Percentiles rank a stretch among this genome's conserved stretches.
These are phyloP conservation scores for Sanghuangporus weigelae DNA, from an alignment of 1,284 basidiomycete genomes.

Conservation along the genomic window DNA sequence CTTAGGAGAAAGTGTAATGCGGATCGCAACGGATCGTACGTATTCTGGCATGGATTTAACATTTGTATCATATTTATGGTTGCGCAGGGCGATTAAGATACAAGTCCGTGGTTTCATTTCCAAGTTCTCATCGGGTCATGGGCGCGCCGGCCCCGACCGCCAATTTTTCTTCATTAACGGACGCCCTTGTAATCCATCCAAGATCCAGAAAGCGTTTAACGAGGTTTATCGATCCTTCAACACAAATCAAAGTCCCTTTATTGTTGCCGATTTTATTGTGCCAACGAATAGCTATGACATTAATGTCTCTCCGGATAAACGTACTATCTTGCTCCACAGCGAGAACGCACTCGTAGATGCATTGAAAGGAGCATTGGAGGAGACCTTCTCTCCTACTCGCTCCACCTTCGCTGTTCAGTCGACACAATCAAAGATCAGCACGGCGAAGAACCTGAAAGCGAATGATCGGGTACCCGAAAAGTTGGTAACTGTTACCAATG, in stretches of 20 bases:
- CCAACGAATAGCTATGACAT: constrained; percentile 76
- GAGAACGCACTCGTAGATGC: constrained; percentile 79
- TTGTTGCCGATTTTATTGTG: constrained; percentile 46
- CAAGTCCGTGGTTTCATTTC: constrained; percentile 73
- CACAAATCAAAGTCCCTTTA: constrained; percentile 68
- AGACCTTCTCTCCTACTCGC: constrained; percentile 58
- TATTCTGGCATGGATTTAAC: not conserved
- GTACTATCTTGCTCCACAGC: constrained; percentile 89
- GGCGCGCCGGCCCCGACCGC: constrained; percentile 75
- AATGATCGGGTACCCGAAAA: not conserved
- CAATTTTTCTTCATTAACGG: constrained; percentile 97
- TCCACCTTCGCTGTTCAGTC: constrained; percentile 60
- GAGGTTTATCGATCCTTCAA: constrained; percentile 81
- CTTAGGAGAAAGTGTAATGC: constrained; percentile 28
- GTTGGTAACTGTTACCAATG: not conserved
- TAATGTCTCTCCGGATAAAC: constrained; percentile 96
- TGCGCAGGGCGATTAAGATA: constrained; percentile 30
- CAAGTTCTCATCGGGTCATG: constrained; percentile 67
- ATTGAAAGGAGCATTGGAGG: constrained; percentile 65
- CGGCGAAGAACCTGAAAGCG: not conserved
- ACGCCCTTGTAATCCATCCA: constrained; percentile 77
- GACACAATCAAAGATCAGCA: constrained; percentile 12
- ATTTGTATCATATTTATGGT: not conserved
- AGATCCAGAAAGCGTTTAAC: constrained; percentile 85
- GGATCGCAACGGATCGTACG: constrained; percentile 24